phyloP scores from a whole-genome alignment of 441 rosid genomes.

The Gossypium schwendimanii region DNA sequence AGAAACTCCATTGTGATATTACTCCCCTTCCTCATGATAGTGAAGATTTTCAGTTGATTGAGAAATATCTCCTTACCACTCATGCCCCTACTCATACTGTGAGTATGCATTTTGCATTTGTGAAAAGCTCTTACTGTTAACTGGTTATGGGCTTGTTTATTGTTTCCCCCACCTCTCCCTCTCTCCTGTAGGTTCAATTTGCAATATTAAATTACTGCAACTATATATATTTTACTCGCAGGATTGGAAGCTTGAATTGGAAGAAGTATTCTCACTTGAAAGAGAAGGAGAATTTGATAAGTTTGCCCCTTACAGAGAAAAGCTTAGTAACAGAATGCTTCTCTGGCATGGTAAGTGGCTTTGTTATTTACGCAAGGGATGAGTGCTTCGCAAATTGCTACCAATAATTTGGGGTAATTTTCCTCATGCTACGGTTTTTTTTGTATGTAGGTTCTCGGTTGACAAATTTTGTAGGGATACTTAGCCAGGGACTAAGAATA shows the following conservation, averaged over 20 bases:
- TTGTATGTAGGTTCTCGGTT: slow-evolving; percentile 76
- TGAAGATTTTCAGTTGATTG: slow-evolving; percentile 64
- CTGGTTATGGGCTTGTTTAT: neutral
- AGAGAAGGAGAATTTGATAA: slow-evolving; percentile 86
- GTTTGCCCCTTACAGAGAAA: slow-evolving; percentile 58
- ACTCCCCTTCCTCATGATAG: slow-evolving; percentile 76
- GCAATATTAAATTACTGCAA: slow-evolving; percentile 6
- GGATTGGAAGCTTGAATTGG: slow-evolving; percentile 95
- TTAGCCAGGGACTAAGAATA: slow-evolving; percentile 94
- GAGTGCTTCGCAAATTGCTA: neutral
- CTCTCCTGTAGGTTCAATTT: neutral
- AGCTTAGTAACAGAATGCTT: slow-evolving; percentile 80
- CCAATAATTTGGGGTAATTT: neutral
- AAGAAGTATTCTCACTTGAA: slow-evolving; percentile 86
- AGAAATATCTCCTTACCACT: slow-evolving; percentile 72
- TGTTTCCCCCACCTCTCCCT: neutral
- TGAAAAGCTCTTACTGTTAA: neutral
- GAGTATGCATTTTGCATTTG: slow-evolving; percentile 21
- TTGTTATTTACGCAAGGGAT: neutral
- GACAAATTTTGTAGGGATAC: slow-evolving; percentile 93
- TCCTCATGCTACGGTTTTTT: neutral
- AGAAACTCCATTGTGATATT: slow-evolving; percentile 62
- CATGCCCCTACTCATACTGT: slow-evolving; percentile 97
- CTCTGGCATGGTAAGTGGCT: slow-evolving; percentile 77
- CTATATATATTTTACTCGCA: slow-evolving; percentile 23